phyloP scores from a whole-genome alignment of 2,329 filamentous ascomycete species.

The Orbilia quercus region DNA sequence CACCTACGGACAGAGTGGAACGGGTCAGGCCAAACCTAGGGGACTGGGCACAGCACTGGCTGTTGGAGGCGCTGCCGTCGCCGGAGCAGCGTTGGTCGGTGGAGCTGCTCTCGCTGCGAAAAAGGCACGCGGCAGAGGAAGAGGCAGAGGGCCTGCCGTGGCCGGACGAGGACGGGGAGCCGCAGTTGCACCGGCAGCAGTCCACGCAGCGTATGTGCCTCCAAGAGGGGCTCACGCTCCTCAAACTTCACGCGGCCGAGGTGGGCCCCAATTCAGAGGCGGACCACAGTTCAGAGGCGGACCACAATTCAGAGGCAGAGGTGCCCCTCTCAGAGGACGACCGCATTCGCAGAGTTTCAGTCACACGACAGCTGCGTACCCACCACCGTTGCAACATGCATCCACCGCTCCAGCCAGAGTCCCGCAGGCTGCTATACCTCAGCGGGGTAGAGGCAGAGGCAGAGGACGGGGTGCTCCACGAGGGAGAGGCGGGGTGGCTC shows the following conservation, averaged over 20 bases:
- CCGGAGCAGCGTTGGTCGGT: slow-evolving; percentile 31
- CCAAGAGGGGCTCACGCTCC: background rate
- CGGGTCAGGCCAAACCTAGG: background rate
- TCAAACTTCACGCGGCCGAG: slow-evolving; percentile 12
- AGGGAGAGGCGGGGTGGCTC: slow-evolving; percentile 21
- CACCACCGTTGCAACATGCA: slow-evolving; percentile 22
- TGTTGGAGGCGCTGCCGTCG: slow-evolving; percentile 37
- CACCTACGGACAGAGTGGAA: background rate
- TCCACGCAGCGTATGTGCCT: background rate
- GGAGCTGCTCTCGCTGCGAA: slow-evolving; percentile 32
- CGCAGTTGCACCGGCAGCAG: background rate
- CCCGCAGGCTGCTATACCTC: slow-evolving; percentile 9
- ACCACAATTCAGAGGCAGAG: background rate
- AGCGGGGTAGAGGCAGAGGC: slow-evolving; percentile 24
- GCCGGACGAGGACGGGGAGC: slow-evolving; percentile 23
- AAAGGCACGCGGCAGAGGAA: slow-evolving; percentile 23
- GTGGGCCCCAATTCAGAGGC: slow-evolving; percentile 12
- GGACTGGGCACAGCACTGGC: slow-evolving; percentile 31
- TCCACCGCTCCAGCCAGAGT: slow-evolving; percentile 20
- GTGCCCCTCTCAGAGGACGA: slow-evolving; percentile 9
- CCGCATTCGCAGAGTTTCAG: slow-evolving; percentile 29
- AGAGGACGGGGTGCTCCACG: slow-evolving; percentile 13
- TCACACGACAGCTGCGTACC: background rate
- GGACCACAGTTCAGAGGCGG: slow-evolving; percentile 11
- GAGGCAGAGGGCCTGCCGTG: background rate